A percentile compares a stretch with the other conserved stretches of the same genome.
Conservation (phyloP, 331 rosid genomes). For the Erythrophleum ivorense region DNA sequence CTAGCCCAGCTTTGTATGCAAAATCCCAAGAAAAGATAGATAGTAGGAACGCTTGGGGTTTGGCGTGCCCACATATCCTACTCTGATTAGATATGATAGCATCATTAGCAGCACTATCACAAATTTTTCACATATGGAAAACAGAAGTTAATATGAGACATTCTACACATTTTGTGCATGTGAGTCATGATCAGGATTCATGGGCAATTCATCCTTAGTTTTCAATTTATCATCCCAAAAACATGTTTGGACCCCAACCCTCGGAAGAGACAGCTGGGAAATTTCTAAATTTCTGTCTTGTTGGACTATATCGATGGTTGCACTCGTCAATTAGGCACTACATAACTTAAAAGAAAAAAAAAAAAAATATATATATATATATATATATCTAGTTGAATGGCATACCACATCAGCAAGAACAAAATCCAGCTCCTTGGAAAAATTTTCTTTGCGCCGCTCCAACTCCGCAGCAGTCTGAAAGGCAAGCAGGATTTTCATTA, state of each 20-base stretch:
- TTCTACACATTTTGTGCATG: not conserved
- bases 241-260: not conserved
- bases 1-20: not conserved
- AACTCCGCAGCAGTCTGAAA: conserved; percentile 90
- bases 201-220: not conserved
- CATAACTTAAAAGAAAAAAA: not conserved
- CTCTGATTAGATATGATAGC: not conserved
- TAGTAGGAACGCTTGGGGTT: not conserved
- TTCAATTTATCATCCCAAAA: not conserved
- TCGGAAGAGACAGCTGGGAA: not conserved
- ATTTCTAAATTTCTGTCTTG: not conserved
- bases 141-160: not conserved
- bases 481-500: conserved; percentile 30
- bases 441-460: conserved; percentile 81
- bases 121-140: not conserved
- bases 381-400: conserved; percentile 17
- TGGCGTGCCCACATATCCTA: not conserved
- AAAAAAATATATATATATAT: not conserved
- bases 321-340: not conserved
- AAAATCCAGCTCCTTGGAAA: conserved; percentile 80
- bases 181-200: too few relatives aligned
- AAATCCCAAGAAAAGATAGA: not conserved
- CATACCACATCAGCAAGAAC: conserved; percentile 98
- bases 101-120: conserved; percentile 2
- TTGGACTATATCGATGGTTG: not conserved